Percentiles rank a stretch among this genome's conserved stretches.
Conservation (phyloP, 768 basidiomycete genomes). For the Podaxis carcinomalis region DNA sequence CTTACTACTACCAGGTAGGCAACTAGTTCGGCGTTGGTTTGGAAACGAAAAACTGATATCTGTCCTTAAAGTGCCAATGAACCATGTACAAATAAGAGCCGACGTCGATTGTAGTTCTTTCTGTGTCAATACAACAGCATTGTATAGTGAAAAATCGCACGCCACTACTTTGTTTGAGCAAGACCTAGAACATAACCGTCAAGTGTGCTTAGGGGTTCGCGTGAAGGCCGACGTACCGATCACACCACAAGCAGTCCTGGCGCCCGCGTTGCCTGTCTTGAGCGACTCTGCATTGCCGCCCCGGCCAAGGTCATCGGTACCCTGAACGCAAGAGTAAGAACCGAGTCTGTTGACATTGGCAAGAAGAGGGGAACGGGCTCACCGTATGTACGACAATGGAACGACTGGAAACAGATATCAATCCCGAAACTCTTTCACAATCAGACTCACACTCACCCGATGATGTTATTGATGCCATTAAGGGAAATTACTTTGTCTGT, state of each 20-base stretch:
- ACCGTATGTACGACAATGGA: constrained; percentile 74
- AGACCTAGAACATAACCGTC: not conserved
- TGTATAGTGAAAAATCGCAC: constrained; percentile 1
- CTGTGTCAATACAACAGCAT: not conserved
- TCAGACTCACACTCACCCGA: constrained; percentile 44
- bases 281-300: constrained; percentile 65
- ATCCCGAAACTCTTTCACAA: not conserved
- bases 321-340: constrained; percentile 30
- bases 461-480: constrained; percentile 60
- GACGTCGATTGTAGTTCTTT: not conserved
- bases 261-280: constrained; percentile 78
- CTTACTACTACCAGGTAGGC: constrained; percentile 50
- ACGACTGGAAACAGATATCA: constrained; percentile 36
- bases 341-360: no score
- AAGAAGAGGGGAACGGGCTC: constrained; percentile 13
- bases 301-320: constrained; percentile 75
- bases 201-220: no score
- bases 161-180: constrained; percentile 5
- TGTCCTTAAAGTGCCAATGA: constrained; percentile 14
- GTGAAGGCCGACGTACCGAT: constrained; percentile 43
- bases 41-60: not conserved
- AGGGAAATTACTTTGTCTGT: constrained; percentile 60
- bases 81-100: not conserved
- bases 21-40: not conserved
- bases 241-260: constrained; percentile 76